phyloP scores from a whole-genome alignment of 2,329 filamentous ascomycete species.

The Botryotinia calthae region DNA sequence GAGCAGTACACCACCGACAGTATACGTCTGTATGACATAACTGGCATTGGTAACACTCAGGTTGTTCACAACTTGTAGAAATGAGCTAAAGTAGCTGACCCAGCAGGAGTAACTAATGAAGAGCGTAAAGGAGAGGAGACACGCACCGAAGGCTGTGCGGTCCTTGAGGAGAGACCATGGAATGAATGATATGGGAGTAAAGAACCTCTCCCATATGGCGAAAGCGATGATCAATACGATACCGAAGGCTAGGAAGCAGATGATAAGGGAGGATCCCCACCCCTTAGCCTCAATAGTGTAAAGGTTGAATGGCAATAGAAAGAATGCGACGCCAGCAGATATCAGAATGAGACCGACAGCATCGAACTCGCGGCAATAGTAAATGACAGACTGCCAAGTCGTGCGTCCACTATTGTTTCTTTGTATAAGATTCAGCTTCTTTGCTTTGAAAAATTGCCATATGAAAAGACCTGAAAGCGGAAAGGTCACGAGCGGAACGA shows the following conservation, averaged over 20 bases:
- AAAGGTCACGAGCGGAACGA: background rate
- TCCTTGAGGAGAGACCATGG: background rate
- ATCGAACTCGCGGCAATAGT: background rate
- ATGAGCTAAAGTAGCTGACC: background rate
- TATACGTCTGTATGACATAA: background rate
- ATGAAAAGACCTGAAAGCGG: background rate
- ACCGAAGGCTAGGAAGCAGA: background rate
- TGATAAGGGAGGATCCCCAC: background rate
- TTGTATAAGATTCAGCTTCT: background rate
- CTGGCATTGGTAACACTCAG: background rate
- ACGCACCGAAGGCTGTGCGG: background rate
- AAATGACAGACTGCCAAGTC: background rate
- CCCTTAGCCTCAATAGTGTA: background rate
- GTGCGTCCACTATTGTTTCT: background rate
- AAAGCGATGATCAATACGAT: background rate
- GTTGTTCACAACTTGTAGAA: background rate
- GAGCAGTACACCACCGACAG: background rate
- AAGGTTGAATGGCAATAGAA: background rate
- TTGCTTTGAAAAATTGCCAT: background rate
- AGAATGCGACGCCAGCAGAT: background rate
- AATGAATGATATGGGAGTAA: background rate
- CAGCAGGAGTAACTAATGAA: background rate
- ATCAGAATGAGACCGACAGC: background rate
- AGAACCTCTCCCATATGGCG: background rate
- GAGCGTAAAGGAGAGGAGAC: background rate